Percentiles rank a stretch among this genome's conserved stretches.
Conservation (phyloP, 768 basidiomycete genomes). For the Mycena vitilis region DNA sequence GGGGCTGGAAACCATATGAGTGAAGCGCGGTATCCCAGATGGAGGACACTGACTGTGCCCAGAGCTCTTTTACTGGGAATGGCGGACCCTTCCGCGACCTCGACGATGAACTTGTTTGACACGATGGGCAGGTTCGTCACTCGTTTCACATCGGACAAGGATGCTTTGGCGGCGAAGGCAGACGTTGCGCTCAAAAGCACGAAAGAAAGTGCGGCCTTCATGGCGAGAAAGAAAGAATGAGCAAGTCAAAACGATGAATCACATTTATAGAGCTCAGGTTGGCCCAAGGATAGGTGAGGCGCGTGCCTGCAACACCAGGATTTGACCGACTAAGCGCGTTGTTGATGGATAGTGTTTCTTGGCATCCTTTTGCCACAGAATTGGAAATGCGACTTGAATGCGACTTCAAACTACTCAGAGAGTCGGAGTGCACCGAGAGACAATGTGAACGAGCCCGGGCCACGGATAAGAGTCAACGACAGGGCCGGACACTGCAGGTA, state of each 20-base stretch:
- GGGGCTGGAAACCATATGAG: constrained; percentile 48
- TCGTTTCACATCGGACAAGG: constrained; percentile 53
- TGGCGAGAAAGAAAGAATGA: constrained; percentile 35
- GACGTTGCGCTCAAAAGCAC: constrained; percentile 43
- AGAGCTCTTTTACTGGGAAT: constrained; percentile 51
- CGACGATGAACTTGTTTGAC: constrained; percentile 68
- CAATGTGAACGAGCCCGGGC: too few species aligned
- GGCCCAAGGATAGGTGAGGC: background rate
- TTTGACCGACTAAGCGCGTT: background rate
- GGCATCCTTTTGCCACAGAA: background rate
- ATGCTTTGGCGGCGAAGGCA: constrained; percentile 41
- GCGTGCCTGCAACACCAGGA: background rate
- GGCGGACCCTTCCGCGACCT: constrained; percentile 56
- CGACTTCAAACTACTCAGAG: too few species aligned
- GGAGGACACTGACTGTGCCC: constrained; percentile 32
- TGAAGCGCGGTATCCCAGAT: background rate
- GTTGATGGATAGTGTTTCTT: background rate
- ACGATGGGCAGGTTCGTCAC: constrained; percentile 52
- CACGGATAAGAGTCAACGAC: too few species aligned
- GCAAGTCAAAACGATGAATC: background rate
- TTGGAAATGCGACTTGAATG: background rate
- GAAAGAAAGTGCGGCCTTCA: constrained; percentile 49
- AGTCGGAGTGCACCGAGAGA: too few species aligned
- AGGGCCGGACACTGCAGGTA: too few species aligned
- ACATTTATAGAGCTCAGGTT: constrained; percentile 6